Base-by-base conservation (phyloP, 2,329 filamentous ascomycete species). In the Nigrospora sphaerica region DNA sequence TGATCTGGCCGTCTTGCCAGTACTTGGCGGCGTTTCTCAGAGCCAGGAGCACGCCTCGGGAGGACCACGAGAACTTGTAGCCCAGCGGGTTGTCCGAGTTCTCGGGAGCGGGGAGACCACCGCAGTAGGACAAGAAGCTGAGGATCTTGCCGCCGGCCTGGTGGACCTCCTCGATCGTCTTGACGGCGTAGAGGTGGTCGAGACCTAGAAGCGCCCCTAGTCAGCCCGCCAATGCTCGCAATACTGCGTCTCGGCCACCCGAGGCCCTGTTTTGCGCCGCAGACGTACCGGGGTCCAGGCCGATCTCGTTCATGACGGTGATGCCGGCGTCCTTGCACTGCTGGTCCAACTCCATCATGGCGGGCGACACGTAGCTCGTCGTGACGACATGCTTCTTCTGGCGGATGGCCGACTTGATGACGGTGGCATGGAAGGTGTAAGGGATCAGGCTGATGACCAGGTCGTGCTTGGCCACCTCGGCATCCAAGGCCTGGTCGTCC, bases 301-400 rank as follows among this genome's bases (percentile, higher is more conserved):
- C 89, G 61, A 95, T 95, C 78, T 97, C 92, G 71, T 96, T 96
- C 86, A 96, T 90, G 64, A 96, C 90, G n/a, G 89, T 95, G 65
- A 96, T 96, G 51, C 90, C 91, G 23, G 91, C 92, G 52, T 85
- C 86, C 78, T 95, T 95, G 65, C 79, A 82, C 58, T 85, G 73
- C 59, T 81, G 74, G 60, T 95, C 86, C 42, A 96, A 80, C 73
- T 91, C 91, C 72, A 84, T 69, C 90, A 96, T 96, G 54, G 88
- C 88, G 5, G 89, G 88, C 4, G 88, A 95, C 55, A 95, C 87
- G 64, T 96, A 96, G 55, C 83, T 88, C 33, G 91, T 96, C 46
- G 92, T 96, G 62, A 96, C 90, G 50, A 96, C 89, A 73, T 96
- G 74, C 79, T 92, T 95, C 86, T 95, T 96, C 61, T 84, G 79